phyloP scores from a whole-genome alignment of 169 alveolate genomes.

The Plasmodium gallinaceum region DNA sequence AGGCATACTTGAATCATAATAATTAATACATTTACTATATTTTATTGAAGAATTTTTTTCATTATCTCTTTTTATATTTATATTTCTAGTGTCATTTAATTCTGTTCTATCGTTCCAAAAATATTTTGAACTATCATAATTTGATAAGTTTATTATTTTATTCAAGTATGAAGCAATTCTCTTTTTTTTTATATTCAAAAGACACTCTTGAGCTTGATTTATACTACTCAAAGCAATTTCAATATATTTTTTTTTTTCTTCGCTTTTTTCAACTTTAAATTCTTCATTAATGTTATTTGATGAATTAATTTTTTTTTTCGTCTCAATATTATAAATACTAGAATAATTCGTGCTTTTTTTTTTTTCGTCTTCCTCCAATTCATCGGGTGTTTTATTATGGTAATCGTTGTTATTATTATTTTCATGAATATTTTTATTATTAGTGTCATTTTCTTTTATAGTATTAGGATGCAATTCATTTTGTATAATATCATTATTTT shows the following conservation, averaged over 20 bases:
- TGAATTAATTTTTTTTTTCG: conserved; percentile 6
- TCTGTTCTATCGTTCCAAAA: conserved; percentile 14
- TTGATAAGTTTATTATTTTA: conserved; percentile 47
- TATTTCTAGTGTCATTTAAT: background rate
- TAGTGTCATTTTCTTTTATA: background rate
- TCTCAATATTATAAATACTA: conserved; percentile 3
- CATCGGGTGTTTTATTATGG: background rate
- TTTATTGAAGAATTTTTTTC: background rate
- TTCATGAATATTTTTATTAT: background rate
- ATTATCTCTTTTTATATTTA: background rate
- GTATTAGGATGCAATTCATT: background rate
- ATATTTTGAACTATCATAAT: conserved; percentile 26
- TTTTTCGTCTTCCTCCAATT: background rate
- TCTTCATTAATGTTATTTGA: conserved; percentile 16
- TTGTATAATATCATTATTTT: background rate
- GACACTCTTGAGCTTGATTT: conserved; percentile 65
- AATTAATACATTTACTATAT: background rate
- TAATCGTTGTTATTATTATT: background rate
- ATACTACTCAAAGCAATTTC: conserved; percentile 69
- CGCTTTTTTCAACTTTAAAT: conserved; percentile 5
- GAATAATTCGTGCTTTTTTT: background rate
- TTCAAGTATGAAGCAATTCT: conserved; percentile 41
- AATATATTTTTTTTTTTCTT: conserved; percentile 42
- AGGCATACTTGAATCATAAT: background rate
- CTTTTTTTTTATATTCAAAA: conserved; percentile 55